Percentiles rank a stretch among this genome's conserved stretches.
These are phyloP conservation scores for Claviceps capensis DNA, from an alignment of 2,329 filamentous ascomycete species.

Conservation along the genomic window DNA sequence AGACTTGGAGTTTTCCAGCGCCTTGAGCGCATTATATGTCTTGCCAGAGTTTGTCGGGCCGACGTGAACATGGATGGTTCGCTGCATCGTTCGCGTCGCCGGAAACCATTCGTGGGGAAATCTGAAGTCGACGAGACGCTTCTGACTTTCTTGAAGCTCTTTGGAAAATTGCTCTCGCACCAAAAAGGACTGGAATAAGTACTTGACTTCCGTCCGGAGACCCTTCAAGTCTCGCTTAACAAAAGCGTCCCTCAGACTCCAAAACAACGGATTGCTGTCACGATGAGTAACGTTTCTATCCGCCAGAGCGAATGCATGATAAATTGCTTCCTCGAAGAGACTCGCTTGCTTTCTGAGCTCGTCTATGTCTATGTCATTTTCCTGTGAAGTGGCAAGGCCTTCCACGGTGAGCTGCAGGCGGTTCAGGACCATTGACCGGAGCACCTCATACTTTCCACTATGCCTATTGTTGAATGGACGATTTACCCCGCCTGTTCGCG, in stretches of 20 bases:
- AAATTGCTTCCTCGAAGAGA: conserved; percentile 31
- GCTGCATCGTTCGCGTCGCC: conserved; percentile 61
- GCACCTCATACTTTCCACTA: conserved; percentile 17
- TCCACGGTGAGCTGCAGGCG: conserved; percentile 24
- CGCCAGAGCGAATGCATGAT: conserved; percentile 32
- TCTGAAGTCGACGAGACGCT: conserved; percentile 64
- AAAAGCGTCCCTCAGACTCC: conserved; percentile 46
- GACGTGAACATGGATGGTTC: conserved; percentile 83
- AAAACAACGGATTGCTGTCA: conserved; percentile 40
- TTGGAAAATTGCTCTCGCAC: conserved; percentile 42
- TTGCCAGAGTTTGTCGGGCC: conserved; percentile 97
- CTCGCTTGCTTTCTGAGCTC: conserved; percentile 31
- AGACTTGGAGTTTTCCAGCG: conserved; percentile 58
- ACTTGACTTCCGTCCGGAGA: conserved; percentile 46
- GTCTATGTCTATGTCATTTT: conserved; percentile 18
- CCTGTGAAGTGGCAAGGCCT: conserved; percentile 11
- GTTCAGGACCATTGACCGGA: conserved; percentile 20
- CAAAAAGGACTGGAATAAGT: conserved; percentile 54
- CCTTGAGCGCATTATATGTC: conserved; percentile 84
- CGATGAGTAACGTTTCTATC: conserved; percentile 22
- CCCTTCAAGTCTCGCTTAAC: conserved; percentile 35
- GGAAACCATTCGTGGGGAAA: conserved; percentile 90
- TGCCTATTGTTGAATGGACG: conserved; percentile 13
- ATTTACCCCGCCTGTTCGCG: conserved; percentile 19
- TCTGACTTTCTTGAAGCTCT: conserved; percentile 43